Conservation (phyloP, 1,139 yeast genomes). For the Casaregolazyma lundiana region DNA sequence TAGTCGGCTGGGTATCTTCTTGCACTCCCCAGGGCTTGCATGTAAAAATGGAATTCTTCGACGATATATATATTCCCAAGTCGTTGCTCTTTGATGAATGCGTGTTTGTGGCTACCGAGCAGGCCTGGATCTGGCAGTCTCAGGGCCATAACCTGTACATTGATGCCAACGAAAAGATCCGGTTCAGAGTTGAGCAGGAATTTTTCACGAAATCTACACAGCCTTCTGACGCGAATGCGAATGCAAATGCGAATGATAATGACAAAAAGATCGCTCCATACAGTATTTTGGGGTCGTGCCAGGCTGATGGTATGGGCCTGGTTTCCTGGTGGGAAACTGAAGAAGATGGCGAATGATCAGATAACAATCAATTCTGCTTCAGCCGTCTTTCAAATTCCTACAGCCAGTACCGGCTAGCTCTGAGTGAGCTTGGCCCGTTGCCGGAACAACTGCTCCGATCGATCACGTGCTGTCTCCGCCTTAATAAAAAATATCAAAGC, state of each 20-base stretch:
- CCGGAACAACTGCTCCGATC: too few species aligned
- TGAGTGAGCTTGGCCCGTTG: too few species aligned
- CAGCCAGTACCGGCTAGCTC: too few species aligned
- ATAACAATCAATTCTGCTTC: neutral
- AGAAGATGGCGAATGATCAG: neutral
- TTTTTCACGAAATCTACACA: slow-evolving; percentile 67
- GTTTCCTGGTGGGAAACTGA: slow-evolving; percentile 84
- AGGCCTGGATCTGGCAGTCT: slow-evolving; percentile 89
- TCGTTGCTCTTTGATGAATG: slow-evolving; percentile 76
- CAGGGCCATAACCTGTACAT: slow-evolving; percentile 69
- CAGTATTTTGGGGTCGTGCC: slow-evolving; percentile 85
- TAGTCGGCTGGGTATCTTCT: slow-evolving; percentile 89
- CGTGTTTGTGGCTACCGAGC: slow-evolving; percentile 56
- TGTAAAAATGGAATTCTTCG: slow-evolving; percentile 78
- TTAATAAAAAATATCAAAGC: too few species aligned
- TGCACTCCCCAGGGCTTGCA: slow-evolving; percentile 84
- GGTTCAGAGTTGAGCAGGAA: slow-evolving; percentile 89
- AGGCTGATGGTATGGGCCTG: slow-evolving; percentile 94
- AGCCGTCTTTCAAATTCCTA: too few species aligned
- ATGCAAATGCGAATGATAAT: slow-evolving; percentile 32
- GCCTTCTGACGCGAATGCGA: slow-evolving; percentile 26
- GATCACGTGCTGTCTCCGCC: too few species aligned
- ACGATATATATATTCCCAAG: slow-evolving; percentile 86
- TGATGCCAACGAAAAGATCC: slow-evolving; percentile 84
- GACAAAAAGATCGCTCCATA: slow-evolving; percentile 56